These are phyloP conservation scores for Entonaema liquescens DNA, from an alignment of 495 filamentous ascomycete species.

Conservation along the genomic window DNA sequence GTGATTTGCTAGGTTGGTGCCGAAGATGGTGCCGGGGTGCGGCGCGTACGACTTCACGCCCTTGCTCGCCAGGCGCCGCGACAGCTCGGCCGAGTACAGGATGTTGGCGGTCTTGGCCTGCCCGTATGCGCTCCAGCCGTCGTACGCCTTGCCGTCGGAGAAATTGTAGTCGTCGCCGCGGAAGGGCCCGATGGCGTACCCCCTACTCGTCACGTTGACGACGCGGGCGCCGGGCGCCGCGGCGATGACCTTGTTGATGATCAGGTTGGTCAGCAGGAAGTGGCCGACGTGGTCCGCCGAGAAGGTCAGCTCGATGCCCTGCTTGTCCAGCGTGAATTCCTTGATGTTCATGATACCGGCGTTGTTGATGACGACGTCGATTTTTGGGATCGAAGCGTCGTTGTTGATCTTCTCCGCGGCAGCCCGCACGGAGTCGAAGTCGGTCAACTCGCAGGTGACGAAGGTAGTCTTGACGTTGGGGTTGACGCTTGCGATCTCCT, in stretches of 20 bases:
- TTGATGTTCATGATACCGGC: slow-evolving; percentile 69
- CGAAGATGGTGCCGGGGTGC: slow-evolving; percentile 54
- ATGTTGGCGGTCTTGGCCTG: slow-evolving; percentile 71
- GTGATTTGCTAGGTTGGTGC: slow-evolving; percentile 45
- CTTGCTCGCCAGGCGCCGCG: slow-evolving; percentile 46
- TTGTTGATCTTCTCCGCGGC: slow-evolving; percentile 58
- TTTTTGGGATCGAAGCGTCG: slow-evolving; percentile 55
- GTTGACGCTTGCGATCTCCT: slow-evolving; percentile 50
- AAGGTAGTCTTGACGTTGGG: slow-evolving; percentile 51
- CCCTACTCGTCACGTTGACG: slow-evolving; percentile 54
- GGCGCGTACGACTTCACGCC: slow-evolving; percentile 48
- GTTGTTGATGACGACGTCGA: slow-evolving; percentile 76
- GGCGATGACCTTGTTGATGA: slow-evolving; percentile 57
- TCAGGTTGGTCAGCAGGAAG: slow-evolving; percentile 64
- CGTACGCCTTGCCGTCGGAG: slow-evolving; percentile 49
- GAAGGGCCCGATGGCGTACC: slow-evolving; percentile 52
- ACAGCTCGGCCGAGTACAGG: slow-evolving; percentile 61
- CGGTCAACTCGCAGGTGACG: slow-evolving; percentile 57
- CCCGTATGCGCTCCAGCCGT: slow-evolving; percentile 59
- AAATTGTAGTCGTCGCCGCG: slow-evolving; percentile 63
- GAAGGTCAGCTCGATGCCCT: slow-evolving; percentile 64
- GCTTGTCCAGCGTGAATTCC: slow-evolving; percentile 49
- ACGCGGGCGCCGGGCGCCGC: slow-evolving; percentile 44
- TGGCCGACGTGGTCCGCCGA: slow-evolving; percentile 67
- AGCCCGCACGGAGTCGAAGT: slow-evolving; percentile 56